Evolutionary conservation across 106 monocot genomes (phyloP), one percentile per base, ranked within the genome.

Genomic region (Vanilla planifolia): DNA sequence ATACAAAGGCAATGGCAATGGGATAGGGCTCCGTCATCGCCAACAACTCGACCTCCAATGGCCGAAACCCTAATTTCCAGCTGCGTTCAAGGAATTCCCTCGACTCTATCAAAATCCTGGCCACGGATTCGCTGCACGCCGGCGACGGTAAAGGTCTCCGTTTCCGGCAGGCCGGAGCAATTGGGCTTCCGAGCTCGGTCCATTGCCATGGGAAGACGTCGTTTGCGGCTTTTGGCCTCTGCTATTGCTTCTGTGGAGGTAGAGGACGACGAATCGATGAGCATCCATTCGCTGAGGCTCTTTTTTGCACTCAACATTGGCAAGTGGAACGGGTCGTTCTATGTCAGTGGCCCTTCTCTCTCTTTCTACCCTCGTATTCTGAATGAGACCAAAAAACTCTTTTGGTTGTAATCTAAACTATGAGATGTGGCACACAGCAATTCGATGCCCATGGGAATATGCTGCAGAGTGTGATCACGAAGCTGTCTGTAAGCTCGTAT

Each of bases 261-360:
- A 24, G 60, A 21, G 72, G 51, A 35, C 64, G 77, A 70, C 43
- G 62, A 46, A 3, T 23, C 75, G 5, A 83, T 84, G 76, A 73
- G 69, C 66, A 65, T 81, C 15, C 83, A 79, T 22, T 46, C 55
- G 29, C 51, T 96, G 69, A 67, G 51, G 16, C 73, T 51, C 25
- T 96, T 96, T 67, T 52, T 96, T 29, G 63, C 78, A 8, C 59
- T 86, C 61, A 90, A 80, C 66, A 19, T 74, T 14, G 95, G 95
- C 3, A 86, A 87, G 30, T 96, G 95, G 95, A 81, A 76, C 44
- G 95, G 95, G 1, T 74, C 76, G 24, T 84, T 90, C 69, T 90
- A 96, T 56, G 95, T 90, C 27, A 69, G 83, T 58, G 6, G 9
- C 50, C 13, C 23, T 15, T 35, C 21, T 6, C 37, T 19, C 61